Evolutionary conservation across 805 yeast genomes (phyloP).

Genomic region (Lipomyces yamanashiensis): DNA sequence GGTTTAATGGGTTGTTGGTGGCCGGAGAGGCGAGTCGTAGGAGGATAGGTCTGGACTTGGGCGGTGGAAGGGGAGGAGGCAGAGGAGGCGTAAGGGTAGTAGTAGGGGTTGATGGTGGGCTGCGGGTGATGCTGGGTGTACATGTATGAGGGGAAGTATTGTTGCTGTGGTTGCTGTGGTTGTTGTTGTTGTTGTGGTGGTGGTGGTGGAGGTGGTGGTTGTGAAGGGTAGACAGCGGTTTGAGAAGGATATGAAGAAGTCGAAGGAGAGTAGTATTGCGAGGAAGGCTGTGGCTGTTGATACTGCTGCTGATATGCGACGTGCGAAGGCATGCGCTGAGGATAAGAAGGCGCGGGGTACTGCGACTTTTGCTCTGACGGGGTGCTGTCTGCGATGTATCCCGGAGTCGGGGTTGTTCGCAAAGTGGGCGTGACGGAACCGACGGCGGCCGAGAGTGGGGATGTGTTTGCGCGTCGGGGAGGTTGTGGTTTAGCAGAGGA

Average conservation of each 20-base stretch:
- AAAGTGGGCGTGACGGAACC: neutral
- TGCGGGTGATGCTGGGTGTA: neutral
- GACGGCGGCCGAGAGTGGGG: neutral
- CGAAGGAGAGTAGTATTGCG: too few species aligned
- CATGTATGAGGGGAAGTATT: neutral
- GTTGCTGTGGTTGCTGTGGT: slow-evolving; percentile 4
- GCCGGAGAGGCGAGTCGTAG: neutral
- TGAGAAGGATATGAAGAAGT: neutral
- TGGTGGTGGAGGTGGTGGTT: neutral
- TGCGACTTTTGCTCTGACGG: neutral
- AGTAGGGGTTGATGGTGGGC: neutral
- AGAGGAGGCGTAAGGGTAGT: neutral
- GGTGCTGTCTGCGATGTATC: neutral
- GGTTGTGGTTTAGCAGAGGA: neutral
- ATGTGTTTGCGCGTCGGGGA: slow-evolving; percentile 1
- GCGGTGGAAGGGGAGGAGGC: neutral
- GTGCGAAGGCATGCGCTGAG: neutral
- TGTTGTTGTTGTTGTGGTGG: slow-evolving; percentile 6
- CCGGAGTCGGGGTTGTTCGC: neutral
- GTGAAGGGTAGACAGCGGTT: neutral
- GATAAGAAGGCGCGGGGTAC: neutral
- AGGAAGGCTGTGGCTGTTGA: neutral
- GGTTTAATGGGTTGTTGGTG: slow-evolving; percentile 41
- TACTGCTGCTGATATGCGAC: neutral
- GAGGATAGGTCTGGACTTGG: neutral